Percentiles rank a stretch among this genome's conserved stretches.
Evolutionary conservation across 179 eudicot species (phyloP).

Genomic region (Silene coronaria): DNA sequence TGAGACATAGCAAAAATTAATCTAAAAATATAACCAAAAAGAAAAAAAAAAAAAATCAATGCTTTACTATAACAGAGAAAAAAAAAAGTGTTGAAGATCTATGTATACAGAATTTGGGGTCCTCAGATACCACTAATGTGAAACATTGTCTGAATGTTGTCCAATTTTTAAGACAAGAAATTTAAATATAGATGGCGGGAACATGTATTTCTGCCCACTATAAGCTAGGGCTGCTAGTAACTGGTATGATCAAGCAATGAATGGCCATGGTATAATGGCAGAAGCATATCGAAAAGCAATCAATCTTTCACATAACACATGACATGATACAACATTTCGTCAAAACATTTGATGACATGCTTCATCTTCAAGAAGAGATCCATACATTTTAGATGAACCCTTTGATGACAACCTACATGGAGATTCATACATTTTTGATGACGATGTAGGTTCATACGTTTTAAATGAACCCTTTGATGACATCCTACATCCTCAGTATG

Average conservation of each 20-base stretch:
- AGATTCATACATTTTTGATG: neutral
- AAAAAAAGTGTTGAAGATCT: no score
- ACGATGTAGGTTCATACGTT: no score
- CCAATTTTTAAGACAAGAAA: no score
- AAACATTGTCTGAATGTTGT: no score
- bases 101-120: no score
- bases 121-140: no score
- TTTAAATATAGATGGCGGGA: no score
- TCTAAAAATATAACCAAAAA: no score
- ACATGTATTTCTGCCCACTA: no score
- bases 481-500: neutral
- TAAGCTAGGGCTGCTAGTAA: neutral
- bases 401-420: neutral
- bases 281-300: neutral
- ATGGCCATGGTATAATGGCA: neutral
- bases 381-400: neutral
- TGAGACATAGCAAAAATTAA: no score
- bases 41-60: no score
- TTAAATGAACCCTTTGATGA: neutral
- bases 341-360: neutral
- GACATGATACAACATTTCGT: neutral
- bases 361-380: neutral
- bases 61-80: no score
- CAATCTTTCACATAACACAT: neutral
- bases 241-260: conserved; percentile 10